Evolutionary conservation across 805 yeast genomes (phyloP).

Genomic region (Candida taoyuanica): DNA sequence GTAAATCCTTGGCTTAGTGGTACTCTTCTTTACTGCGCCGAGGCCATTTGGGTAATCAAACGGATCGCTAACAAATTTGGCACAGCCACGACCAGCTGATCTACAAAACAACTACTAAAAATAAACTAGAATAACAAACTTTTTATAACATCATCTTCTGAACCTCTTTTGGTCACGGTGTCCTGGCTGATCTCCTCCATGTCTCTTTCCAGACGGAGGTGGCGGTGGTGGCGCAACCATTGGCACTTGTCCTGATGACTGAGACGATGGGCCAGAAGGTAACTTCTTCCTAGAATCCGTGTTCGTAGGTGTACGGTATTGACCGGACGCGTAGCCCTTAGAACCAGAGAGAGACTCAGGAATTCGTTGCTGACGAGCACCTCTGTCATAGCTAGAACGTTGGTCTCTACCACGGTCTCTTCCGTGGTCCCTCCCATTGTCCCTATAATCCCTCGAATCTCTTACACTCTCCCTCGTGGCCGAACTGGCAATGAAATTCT

Average conservation of each 20-base stretch:
- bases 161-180: constrained; percentile 1
- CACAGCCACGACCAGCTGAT: no score
- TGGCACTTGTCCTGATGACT: neutral
- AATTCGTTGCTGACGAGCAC: neutral
- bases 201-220: constrained; percentile 4
- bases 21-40: no score
- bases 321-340: no score
- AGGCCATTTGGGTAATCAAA: no score
- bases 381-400: neutral
- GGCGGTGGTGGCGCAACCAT: constrained; percentile 13
- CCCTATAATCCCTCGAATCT: neutral
- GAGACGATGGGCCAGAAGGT: neutral
- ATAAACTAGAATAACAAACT: no score
- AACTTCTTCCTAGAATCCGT: neutral
- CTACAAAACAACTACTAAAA: no score
- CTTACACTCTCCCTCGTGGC: no score
- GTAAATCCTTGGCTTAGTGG: no score
- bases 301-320: no score
- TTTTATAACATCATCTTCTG: constrained; percentile 3
- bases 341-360: no score
- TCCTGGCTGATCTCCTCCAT: neutral
- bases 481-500: neutral
- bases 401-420: neutral
- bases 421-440: neutral
- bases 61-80: no score